Base-by-base conservation (phyloP, 2,329 filamentous ascomycete species). In the Fusarium tupiense region DNA sequence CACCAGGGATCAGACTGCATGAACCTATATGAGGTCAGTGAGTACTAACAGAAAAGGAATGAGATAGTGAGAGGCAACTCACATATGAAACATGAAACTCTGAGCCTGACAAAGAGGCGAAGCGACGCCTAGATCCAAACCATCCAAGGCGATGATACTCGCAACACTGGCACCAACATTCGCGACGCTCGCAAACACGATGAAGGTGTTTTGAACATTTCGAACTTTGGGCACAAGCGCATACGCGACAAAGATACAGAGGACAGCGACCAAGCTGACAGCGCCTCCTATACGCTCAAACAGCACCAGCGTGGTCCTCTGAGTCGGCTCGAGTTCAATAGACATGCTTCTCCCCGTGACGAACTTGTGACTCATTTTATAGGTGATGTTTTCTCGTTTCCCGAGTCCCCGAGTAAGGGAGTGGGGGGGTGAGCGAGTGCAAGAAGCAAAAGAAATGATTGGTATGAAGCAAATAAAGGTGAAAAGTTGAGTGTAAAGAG, bases 1-100 rank as follows among this genome's bases (percentile, higher is more conserved):
- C 91, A 95, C 83, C 93, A 88, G 0, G 91, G 90, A 81, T 94
- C 92, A 10, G 91, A 92, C 74, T 92, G 91, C 89, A 93, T 92
- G 81, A 94, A 94, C 90, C 91, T 94, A 71, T 16, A 12, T 12
- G 12, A 16, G 35, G 33, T 71, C 19, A 52, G 63, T 86, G 85
- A 87, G 33, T 35, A 3, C 33, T 77, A 87, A 87, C 86, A 41
- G 24, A 47, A 88, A 75, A 62, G 87, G 84, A 37, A 14, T 3
- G 16, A 24, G 8, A 8, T 20, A 4, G 3, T 9, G 52, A 19
- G 47, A 33, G 20, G 9, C 2, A 49, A 52, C 92, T 81, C 87
- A 94, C 84, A 93, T 91, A 80, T 93, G 90, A 74, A 94, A 87
- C 62, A 91, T 76, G 75, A 91, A 90, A 13, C 87, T 87, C 78